These are phyloP conservation scores for Alternaria triticimaculans DNA, from an alignment of 2,329 filamentous ascomycete species.

Conservation along the genomic window DNA sequence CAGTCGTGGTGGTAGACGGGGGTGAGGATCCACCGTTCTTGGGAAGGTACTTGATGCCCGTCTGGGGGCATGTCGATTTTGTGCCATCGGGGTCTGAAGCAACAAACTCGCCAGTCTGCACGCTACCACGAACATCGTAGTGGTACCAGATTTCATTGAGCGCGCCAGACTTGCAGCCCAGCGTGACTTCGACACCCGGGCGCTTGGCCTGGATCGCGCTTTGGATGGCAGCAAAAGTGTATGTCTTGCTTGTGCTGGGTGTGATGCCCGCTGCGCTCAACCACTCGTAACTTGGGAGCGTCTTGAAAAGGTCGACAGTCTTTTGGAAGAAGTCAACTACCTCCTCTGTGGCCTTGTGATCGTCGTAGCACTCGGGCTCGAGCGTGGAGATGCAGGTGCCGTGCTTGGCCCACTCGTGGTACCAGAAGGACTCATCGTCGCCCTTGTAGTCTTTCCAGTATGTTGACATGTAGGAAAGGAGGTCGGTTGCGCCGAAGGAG, in stretches of 20 bases:
- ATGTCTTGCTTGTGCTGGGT: conserved; percentile 63
- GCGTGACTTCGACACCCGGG: conserved; percentile 64
- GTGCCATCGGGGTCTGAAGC: conserved; percentile 63
- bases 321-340: conserved; percentile 73
- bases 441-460: conserved; percentile 76
- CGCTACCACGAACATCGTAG: conserved; percentile 66
- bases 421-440: conserved; percentile 70
- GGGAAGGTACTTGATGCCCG: conserved; percentile 69
- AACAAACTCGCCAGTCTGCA: conserved; percentile 68
- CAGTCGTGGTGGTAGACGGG: conserved; percentile 38
- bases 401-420: conserved; percentile 75
- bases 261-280: conserved; percentile 67
- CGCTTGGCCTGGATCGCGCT: conserved; percentile 60
- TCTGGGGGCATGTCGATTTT: conserved; percentile 67
- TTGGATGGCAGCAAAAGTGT: conserved; percentile 66
- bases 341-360: conserved; percentile 65
- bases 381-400: conserved; percentile 77
- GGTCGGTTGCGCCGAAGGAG: conserved; percentile 59
- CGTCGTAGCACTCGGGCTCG: conserved; percentile 67
- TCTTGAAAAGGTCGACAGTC: conserved; percentile 70
- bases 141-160: conserved; percentile 67
- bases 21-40: conserved; percentile 54
- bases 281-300: conserved; percentile 68
- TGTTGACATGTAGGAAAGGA: conserved; percentile 70
- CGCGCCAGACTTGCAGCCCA: conserved; percentile 60